These are phyloP conservation scores for Cardamine chenopodiifolia DNA, from an alignment of 345 rosid genomes.

Conservation along the genomic window DNA sequence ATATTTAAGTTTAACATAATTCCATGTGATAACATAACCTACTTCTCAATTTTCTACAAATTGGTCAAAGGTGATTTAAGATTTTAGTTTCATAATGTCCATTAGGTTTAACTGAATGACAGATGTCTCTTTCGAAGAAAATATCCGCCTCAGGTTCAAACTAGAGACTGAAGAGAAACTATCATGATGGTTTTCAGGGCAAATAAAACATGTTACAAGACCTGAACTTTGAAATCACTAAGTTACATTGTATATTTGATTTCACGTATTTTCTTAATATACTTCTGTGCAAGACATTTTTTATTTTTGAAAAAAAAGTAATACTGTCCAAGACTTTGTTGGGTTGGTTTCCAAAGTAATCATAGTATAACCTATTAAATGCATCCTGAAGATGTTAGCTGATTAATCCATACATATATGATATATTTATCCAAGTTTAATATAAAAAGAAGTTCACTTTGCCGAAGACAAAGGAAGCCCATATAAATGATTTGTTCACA, in stretches of 20 bases:
- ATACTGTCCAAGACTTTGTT: not conserved
- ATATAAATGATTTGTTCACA: slow-evolving; percentile 78
- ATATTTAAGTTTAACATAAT: not conserved
- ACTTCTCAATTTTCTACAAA: not conserved
- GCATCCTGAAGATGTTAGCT: slow-evolving; percentile 4
- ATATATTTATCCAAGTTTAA: not conserved
- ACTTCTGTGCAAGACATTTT: too few relatives aligned
- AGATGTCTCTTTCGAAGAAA: too few relatives aligned
- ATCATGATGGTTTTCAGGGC: too few relatives aligned
- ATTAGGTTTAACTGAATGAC: too few relatives aligned
- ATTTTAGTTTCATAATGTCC: not conserved
- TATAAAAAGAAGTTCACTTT: slow-evolving; percentile 26
- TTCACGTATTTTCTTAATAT: too few relatives aligned
- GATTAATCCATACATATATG: not conserved
- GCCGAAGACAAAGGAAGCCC: slow-evolving; percentile 59
- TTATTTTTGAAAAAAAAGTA: too few relatives aligned
- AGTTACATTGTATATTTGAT: too few relatives aligned
- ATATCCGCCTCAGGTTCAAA: too few relatives aligned
- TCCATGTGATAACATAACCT: slow-evolving; percentile 10
- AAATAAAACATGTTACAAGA: too few relatives aligned
- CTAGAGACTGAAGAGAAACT: too few relatives aligned
- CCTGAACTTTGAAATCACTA: too few relatives aligned
- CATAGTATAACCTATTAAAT: not conserved
- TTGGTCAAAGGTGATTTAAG: not conserved
- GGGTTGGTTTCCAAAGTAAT: slow-evolving; percentile 10